Base-by-base conservation (phyloP, 441 rosid species). In the Corymbia calophylla region DNA sequence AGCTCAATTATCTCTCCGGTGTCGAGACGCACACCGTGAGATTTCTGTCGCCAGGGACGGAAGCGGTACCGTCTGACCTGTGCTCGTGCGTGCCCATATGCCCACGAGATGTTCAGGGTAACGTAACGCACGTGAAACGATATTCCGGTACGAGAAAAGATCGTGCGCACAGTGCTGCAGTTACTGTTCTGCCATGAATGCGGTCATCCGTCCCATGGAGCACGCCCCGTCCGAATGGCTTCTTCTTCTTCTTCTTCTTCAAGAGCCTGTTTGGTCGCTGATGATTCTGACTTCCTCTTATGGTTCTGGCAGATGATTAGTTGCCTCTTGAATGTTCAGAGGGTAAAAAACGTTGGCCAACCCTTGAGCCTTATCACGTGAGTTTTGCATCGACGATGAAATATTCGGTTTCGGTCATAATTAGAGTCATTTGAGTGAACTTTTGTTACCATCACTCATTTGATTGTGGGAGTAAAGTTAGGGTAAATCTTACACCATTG, bases 331-430 rank as follows among this genome's bases (percentile, higher is more conserved):
- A 73, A 48, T 44, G 1, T 35, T 73, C 82, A 73, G 7, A 73
- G 51, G 84, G 29, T 6, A 39, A 29, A 14, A 27, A 6, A 12
- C 9, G 15, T 39, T 13, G 84, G 51, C 48, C 17, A 6, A 39
- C 17, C 29, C 3, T 73, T 2, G 9, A 35, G 0, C 5, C 1
- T 39, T 73, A 39, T 5, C 44, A 1, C 35, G 10, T 23, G n/a
- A 39, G 4, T 73, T 73, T 21, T 0, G 0, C 1, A 11, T 3
- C 2, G 0, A 7, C 15, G 8, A 73, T 73, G 1, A 35, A 39
- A 10, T 39, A 1, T 39, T 44, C 0, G 2, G 3, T 66, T 66
- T 68, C 3, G 4, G 1, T 31, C 39, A 31, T 31, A 17, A 66
- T 29, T 3, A 31, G 5, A 0, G 0, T 5, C 7, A 9, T 68